Conservation (phyloP, 2,329 filamentous ascomycete species). For the Cucurbitaria berberidis region DNA sequence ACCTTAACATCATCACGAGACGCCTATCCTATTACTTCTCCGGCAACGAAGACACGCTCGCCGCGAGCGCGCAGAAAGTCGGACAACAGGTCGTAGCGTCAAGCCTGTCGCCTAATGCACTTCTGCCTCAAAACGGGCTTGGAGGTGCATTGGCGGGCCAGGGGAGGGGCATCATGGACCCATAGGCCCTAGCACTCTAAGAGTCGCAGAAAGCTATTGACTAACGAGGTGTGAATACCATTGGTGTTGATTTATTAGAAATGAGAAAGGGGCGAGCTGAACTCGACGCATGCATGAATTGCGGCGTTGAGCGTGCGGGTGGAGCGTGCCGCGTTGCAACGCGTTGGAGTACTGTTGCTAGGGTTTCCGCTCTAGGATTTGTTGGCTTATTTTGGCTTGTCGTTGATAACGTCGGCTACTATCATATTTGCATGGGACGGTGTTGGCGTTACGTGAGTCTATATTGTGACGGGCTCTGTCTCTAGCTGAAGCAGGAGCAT, state of each 20-base stretch:
- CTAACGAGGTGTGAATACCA: not conserved
- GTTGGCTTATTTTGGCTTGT: not conserved
- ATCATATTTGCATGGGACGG: conserved; percentile 3
- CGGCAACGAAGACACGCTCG: conserved; percentile 66
- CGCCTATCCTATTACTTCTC: conserved; percentile 95
- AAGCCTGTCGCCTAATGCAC: conserved; percentile 9
- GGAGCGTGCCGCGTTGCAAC: not conserved
- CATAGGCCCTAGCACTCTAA: conserved; percentile 8
- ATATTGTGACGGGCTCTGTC: not conserved
- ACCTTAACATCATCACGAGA: conserved; percentile 79
- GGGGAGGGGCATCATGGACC: conserved; percentile 32
- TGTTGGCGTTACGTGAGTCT: not conserved
- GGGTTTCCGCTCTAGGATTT: not conserved
- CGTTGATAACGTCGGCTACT: not conserved
- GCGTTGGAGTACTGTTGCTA: not conserved
- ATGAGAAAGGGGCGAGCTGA: not conserved
- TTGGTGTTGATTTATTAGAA: not conserved
- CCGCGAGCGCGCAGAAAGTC: conserved; percentile 21
- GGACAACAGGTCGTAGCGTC: conserved; percentile 13
- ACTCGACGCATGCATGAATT: not conserved
- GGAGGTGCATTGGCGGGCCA: conserved; percentile 10
- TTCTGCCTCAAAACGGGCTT: conserved; percentile 5
- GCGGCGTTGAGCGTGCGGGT: not conserved
- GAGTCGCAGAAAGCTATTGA: not conserved
- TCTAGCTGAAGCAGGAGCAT: not conserved